Evolutionary conservation across 148 eudicot species (phyloP).

Genomic region (Rhododendron molle): DNA sequence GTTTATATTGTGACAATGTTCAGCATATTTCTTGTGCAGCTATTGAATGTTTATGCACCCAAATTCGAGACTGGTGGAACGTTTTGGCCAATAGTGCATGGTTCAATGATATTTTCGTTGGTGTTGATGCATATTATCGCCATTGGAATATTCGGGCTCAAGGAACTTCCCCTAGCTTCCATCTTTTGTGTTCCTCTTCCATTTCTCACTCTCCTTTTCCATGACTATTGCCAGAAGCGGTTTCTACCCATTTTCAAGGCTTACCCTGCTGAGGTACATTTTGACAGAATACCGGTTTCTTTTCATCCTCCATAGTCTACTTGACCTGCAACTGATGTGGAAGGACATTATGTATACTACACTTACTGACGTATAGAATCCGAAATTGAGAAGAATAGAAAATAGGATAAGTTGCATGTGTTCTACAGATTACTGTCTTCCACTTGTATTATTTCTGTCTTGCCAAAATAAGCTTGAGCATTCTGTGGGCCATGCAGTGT

Average conservation of each 20-base stretch:
- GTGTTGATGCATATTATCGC: constrained; percentile 87
- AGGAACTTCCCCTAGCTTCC: constrained; percentile 72
- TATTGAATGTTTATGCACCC: constrained; percentile 73
- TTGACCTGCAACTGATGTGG: neutral
- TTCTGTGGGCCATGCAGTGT: constrained; percentile 45
- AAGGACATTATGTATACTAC: neutral
- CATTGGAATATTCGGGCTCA: constrained; percentile 73
- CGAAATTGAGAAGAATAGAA: neutral
- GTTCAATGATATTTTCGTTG: constrained; percentile 68
- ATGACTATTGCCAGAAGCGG: constrained; percentile 70
- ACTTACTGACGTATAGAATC: neutral
- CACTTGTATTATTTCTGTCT: neutral
- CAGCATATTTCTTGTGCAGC: constrained; percentile 43
- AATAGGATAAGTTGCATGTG: neutral
- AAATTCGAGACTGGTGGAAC: constrained; percentile 74
- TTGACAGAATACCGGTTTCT: neutral
- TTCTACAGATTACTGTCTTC: neutral
- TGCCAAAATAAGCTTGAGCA: neutral
- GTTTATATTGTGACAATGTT: neutral
- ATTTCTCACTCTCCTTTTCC: constrained; percentile 71
- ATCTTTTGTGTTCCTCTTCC: constrained; percentile 69
- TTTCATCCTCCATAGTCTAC: neutral
- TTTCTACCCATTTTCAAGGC: constrained; percentile 68
- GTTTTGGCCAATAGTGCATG: constrained; percentile 83
- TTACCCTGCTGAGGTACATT: constrained; percentile 80